Evolutionary conservation across 768 basidiomycete genomes (phyloP).

Genomic region (Pleurotus cornucopiae): DNA sequence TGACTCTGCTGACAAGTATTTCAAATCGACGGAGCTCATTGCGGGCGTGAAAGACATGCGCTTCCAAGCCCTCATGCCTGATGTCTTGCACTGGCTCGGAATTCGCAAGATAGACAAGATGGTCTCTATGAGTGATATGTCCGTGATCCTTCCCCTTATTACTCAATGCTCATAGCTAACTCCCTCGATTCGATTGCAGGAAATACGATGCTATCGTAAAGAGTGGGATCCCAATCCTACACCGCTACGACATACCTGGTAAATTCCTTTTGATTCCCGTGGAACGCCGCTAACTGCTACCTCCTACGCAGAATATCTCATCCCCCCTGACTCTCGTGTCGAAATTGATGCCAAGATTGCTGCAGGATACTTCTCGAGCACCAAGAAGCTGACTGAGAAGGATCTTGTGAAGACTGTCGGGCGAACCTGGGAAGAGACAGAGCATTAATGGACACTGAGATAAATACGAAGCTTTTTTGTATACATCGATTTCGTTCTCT

Average conservation of each 20-base stretch:
- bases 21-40: constrained; percentile 88
- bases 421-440: constrained; percentile 86
- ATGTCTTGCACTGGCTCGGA: constrained; percentile 93
- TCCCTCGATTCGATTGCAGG: constrained; percentile 29
- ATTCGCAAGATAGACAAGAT: constrained; percentile 87
- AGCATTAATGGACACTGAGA: constrained; percentile 43
- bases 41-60: constrained; percentile 96
- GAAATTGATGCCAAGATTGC: constrained; percentile 98
- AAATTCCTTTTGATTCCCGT: constrained; percentile 12
- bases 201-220: constrained; percentile 94
- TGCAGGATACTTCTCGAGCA: constrained; percentile 86
- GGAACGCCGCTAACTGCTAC: neutral
- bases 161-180: too few species aligned
- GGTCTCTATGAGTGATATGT: constrained; percentile 90
- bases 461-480: neutral
- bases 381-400: constrained; percentile 69
- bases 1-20: constrained; percentile 91
- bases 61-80: constrained; percentile 94
- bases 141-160: constrained; percentile 15
- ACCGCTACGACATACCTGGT: constrained; percentile 87
- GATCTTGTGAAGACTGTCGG: constrained; percentile 87
- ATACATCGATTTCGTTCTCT: too few species aligned
- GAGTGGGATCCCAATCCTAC: constrained; percentile 78
- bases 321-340: constrained; percentile 85
- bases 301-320: constrained; percentile 59